Base-by-base conservation (phyloP, 306 rosid species). In the Fragaria nilgerrensis region DNA sequence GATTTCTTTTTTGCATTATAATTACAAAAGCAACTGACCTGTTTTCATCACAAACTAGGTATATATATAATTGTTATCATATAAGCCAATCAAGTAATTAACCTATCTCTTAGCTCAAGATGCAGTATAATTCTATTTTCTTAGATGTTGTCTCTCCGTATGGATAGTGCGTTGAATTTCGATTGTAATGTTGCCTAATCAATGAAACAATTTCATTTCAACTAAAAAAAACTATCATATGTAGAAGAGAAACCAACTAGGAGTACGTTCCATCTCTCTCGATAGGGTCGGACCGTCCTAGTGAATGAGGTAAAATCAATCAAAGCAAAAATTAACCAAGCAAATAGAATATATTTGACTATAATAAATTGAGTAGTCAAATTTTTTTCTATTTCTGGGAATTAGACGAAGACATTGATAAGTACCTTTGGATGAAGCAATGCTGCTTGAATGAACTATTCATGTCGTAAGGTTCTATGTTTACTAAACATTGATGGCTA, bases 261-360 rank as follows among this genome's bases (percentile, higher is more conserved):
- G 15, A 53, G 65, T 37, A 37, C 41, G 41, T 44, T 50, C 65
- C 79, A 27, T 80, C 74, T 74, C 78, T 70, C 83, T 61, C 68
- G 68, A 73, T 83, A 37, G 65, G 71, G 34, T 74, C 85, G 83
- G 86, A 78, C 86, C 76, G 56, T 48, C 85, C 81, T 61, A 75
- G 16, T 45, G 74, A 68, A 61, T 45, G 12, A 16, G 44, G 70
- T 53, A 53, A 52, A 66, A 23, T 74, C 74, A 80, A 74, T 73
- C 78, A 70, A 67, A 73, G 20, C 23, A 55, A 36, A 37, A 10
- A 58, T 20, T 53, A 0, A 45, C 22, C n/a, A 73, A n/a, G 14
- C 66, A 72, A 13, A 13, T 5, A 34, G 65, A 52, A 37, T 55
- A 56, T 55, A 56, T 19, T 14, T 56, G 53, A 56, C 52, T 73